phyloP scores from a whole-genome alignment of 805 yeast species.

The Saccharomycopsis synnaedendra region DNA sequence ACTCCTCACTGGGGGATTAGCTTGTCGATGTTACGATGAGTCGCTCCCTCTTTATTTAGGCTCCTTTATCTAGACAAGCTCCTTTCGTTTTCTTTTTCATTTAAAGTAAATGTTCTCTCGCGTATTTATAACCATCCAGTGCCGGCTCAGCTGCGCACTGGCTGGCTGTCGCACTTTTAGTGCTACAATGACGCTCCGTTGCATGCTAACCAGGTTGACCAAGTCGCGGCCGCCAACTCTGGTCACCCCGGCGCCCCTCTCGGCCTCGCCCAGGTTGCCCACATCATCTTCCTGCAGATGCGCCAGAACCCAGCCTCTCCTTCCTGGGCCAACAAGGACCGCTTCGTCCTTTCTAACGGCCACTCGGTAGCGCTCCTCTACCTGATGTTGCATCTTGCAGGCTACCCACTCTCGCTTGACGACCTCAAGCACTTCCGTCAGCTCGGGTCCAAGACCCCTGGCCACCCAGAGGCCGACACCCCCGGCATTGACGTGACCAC shows the following conservation, averaged over 20 bases:
- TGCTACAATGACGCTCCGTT: too few relatives aligned
- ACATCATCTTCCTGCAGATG: constrained; percentile 66
- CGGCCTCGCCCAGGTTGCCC: constrained; percentile 96
- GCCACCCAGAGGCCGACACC: constrained; percentile 90
- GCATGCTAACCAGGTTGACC: constrained; percentile 39
- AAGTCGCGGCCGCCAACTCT: constrained; percentile 78
- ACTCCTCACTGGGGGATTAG: too few relatives aligned
- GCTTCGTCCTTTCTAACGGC: constrained; percentile 92
- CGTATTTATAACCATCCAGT: too few relatives aligned
- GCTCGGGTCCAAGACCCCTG: constrained; percentile 84
- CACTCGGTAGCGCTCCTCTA: constrained; percentile 90
- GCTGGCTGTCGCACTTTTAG: too few relatives aligned
- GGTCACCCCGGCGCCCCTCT: constrained; percentile 99
- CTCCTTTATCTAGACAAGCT: too few relatives aligned
- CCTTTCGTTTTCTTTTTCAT: too few relatives aligned
- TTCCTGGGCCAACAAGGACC: constrained; percentile 87
- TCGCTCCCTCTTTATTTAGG: too few relatives aligned
- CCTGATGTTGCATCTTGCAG: constrained; percentile 74
- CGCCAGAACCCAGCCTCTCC: constrained; percentile 87
- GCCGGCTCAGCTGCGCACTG: too few relatives aligned
- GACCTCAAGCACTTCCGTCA: constrained; percentile 89
- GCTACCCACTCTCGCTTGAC: constrained; percentile 69
- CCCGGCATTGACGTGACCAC: constrained; percentile 97
- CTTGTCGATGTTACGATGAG: too few relatives aligned
- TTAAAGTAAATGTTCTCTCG: too few relatives aligned